A percentile compares a stretch with the other conserved stretches of the same genome.
Conservation (phyloP, 768 basidiomycete species). For the Boletus huronensis region DNA sequence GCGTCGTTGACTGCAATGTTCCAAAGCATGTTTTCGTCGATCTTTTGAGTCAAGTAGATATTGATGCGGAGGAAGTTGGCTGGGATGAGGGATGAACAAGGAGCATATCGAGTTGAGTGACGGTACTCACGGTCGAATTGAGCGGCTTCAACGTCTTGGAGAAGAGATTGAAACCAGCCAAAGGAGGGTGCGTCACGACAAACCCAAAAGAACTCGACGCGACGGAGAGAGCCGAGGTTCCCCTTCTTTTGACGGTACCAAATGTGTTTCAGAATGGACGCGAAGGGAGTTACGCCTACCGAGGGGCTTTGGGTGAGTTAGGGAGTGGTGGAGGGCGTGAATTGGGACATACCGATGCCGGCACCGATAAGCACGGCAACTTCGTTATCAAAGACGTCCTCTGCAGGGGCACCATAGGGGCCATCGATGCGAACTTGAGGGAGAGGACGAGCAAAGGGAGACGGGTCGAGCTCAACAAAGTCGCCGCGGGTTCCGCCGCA, state of each 20-base stretch:
- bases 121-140: slow-evolving; percentile 77
- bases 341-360: slow-evolving; percentile 68
- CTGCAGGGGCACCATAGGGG: slow-evolving; percentile 90
- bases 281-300: slow-evolving; percentile 87
- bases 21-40: slow-evolving; percentile 84
- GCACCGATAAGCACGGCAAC: slow-evolving; percentile 91
- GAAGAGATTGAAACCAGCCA: slow-evolving; percentile 91
- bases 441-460: slow-evolving; percentile 46
- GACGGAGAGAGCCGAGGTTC: slow-evolving; percentile 72
- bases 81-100: slow-evolving; percentile 30
- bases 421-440: slow-evolving; percentile 81
- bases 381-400: slow-evolving; percentile 82
- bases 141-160: slow-evolving; percentile 84
- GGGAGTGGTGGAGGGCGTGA: neutral
- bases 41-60: slow-evolving; percentile 85
- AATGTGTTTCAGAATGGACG: slow-evolving; percentile 91
- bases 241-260: slow-evolving; percentile 89
- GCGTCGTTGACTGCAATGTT: slow-evolving; percentile 88
- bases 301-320: neutral
- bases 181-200: slow-evolving; percentile 95
- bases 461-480: slow-evolving; percentile 73
- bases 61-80: slow-evolving; percentile 93
- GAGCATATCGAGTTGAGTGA: neutral
- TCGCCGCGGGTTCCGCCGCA: slow-evolving; percentile 58
- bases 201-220: slow-evolving; percentile 95